Evolutionary conservation across 1,284 basidiomycete genomes (phyloP).

Genomic region (Leccinum subrobustum): DNA sequence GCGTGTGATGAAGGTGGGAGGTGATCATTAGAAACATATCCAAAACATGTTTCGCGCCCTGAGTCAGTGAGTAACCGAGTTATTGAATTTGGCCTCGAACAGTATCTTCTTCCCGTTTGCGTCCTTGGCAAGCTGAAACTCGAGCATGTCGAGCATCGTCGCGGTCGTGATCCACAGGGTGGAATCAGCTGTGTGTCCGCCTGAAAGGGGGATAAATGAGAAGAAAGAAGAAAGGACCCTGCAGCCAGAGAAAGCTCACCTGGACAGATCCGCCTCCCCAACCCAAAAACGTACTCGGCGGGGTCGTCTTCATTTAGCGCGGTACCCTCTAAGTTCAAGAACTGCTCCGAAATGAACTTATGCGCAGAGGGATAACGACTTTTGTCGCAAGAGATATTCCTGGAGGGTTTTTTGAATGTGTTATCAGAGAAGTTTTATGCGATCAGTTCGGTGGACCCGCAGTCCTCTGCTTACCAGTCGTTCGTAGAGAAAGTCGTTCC

Average conservation of each 20-base stretch:
- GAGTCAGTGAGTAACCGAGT: conserved; percentile 1
- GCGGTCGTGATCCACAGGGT: conserved; percentile 23
- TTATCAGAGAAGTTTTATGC: neutral
- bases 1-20: neutral
- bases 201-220: conserved; percentile 1
- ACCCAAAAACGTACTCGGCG: conserved; percentile 21
- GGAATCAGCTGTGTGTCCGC: conserved; percentile 15
- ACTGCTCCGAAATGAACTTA: conserved; percentile 24
- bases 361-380: conserved; percentile 19
- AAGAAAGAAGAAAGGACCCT: neutral
- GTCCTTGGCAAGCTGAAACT: conserved; percentile 22
- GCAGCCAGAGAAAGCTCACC: conserved; percentile 6
- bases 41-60: neutral
- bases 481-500: conserved; percentile 21
- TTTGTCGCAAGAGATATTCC: conserved; percentile 26
- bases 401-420: neutral
- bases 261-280: conserved; percentile 26
- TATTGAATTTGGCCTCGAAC: conserved; percentile 12
- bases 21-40: neutral
- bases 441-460: neutral
- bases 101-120: conserved; percentile 9
- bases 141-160: conserved; percentile 25
- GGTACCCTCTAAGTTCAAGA: conserved; percentile 18
- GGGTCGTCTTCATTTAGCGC: conserved; percentile 12
- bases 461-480: conserved; percentile 14